Base-by-base conservation (phyloP, 1,284 basidiomycete species). In the Serendipita sp. region DNA sequence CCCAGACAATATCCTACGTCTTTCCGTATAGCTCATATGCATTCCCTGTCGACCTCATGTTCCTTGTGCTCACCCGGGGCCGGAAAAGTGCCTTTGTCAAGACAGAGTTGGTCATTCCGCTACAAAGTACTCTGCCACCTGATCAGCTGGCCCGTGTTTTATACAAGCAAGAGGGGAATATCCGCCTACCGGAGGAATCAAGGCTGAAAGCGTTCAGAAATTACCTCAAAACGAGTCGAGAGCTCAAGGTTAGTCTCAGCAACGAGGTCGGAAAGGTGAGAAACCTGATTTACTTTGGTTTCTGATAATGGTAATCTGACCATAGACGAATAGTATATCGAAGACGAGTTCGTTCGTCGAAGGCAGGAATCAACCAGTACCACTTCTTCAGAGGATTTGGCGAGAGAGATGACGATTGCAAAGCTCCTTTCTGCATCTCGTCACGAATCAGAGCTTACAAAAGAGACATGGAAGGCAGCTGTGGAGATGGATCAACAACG, bases 11-110 rank as follows among this genome's bases (percentile, higher is more conserved):
- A n/a, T 76, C 83, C 10, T 93, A 93, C 70, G 73, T 79, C 35
- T 93, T 93, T 71, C 91, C 91, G 0, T 93, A 82, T 72, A 87
- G 83, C 68, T 70, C 71, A 32, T 91, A 88, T 69, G 76, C 81
- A 10, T 90, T 93, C 69, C 79, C 85, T 32, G 90, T 88, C 0
- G 88, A 92, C 67, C 74, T 90, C 22, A 76, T 73, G 44, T 81
- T 87, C 64, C 67, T 93, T 30, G 73, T 90, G 0, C 71, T 89
- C 3, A 80, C 80, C 60, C 79, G 85, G 66, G 88, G 90, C 38
- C 79, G 79, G 67, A 81, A 79, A 71, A 84, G 83, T 67, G 74
- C 82, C 2, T 82, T 88, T 69, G 83, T 87, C 2, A 75, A 78
- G 66, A 65, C 82, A 35, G 78, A 74, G 61, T 65, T 87, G 1